A percentile compares a stretch with the other conserved stretches of the same genome.
Evolutionary conservation across 1,284 basidiomycete species (phyloP).

Genomic region (Naganishia cerealis): DNA sequence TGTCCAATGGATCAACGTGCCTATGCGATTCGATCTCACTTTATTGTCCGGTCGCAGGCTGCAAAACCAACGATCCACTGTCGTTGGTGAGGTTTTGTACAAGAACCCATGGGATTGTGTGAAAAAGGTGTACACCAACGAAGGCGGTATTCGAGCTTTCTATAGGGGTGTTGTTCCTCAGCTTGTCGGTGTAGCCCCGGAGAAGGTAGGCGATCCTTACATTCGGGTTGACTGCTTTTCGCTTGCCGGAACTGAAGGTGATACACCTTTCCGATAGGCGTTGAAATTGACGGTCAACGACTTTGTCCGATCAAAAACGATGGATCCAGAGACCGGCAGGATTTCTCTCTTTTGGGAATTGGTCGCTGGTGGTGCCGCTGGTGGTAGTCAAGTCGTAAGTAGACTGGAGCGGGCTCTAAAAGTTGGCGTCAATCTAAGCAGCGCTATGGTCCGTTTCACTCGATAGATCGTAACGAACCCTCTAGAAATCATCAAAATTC

Average conservation of each 20-base stretch:
- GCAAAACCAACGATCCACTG: slow-evolving; percentile 94
- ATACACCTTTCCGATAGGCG: slow-evolving; percentile 37
- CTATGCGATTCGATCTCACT: background rate
- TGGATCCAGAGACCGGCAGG: slow-evolving; percentile 89
- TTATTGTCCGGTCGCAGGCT: slow-evolving; percentile 61
- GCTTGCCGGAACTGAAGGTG: background rate
- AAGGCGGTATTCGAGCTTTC: slow-evolving; percentile 86
- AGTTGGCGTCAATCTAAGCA: background rate
- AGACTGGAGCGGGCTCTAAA: background rate
- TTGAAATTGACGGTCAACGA: slow-evolving; percentile 84
- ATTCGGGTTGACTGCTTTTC: background rate
- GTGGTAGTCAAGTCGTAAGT: slow-evolving; percentile 94
- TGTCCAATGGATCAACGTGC: background rate
- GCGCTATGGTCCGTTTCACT: slow-evolving; percentile 4
- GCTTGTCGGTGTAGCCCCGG: slow-evolving; percentile 93
- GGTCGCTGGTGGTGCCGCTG: slow-evolving; percentile 85
- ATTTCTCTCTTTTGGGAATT: slow-evolving; percentile 86
- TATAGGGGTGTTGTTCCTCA: slow-evolving; percentile 95
- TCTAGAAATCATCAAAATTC: slow-evolving; percentile 81
- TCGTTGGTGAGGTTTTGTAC: slow-evolving; percentile 90
- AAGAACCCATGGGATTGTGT: slow-evolving; percentile 93
- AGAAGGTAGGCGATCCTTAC: slow-evolving; percentile 62
- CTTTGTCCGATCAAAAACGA: slow-evolving; percentile 75
- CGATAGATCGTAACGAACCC: slow-evolving; percentile 89
- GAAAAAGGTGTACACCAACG: slow-evolving; percentile 88